A percentile compares a stretch with the other conserved stretches of the same genome.
Conservation (phyloP, 164 flowering plant genomes). For the Stephania cephalantha region DNA sequence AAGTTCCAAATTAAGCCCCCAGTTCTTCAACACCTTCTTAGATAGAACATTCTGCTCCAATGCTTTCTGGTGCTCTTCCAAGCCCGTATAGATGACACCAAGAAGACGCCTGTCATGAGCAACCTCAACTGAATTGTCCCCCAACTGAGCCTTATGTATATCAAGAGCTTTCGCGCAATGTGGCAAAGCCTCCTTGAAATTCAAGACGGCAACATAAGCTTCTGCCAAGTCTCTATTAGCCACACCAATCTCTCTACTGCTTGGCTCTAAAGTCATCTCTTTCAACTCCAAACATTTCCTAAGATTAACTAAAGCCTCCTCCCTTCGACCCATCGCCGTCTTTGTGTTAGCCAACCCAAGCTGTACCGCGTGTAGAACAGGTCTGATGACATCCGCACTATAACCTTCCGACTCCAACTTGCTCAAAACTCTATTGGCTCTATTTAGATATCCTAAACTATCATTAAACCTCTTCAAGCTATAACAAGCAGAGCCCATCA, state of each 20-base stretch:
- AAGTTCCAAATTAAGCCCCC: constrained; percentile 66
- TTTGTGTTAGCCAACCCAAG: constrained; percentile 62
- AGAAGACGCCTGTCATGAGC: constrained; percentile 80
- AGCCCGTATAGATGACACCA: constrained; percentile 75
- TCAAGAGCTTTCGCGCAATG: constrained; percentile 69
- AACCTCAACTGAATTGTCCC: constrained; percentile 76
- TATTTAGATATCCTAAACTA: constrained; percentile 63
- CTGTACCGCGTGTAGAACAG: constrained; percentile 66
- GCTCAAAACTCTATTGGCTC: constrained; percentile 56
- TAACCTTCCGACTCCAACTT: constrained; percentile 48
- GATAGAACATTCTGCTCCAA: constrained; percentile 76
- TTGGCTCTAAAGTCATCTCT: constrained; percentile 51
- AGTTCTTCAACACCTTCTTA: constrained; percentile 59
- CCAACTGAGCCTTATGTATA: constrained; percentile 52
- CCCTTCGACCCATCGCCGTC: constrained; percentile 83
- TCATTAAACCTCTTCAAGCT: constrained; percentile 60
- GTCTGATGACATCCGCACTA: constrained; percentile 38
- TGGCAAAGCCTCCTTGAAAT: constrained; percentile 76
- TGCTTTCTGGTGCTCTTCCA: constrained; percentile 81
- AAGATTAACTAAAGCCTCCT: constrained; percentile 66
- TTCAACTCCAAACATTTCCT: constrained; percentile 68
- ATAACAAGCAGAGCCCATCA: constrained; percentile 69
- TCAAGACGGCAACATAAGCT: constrained; percentile 65
- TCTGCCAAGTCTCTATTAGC: constrained; percentile 74
- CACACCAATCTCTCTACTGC: constrained; percentile 62